These are phyloP conservation scores for Phialophora tarda DNA, from an alignment of 2,329 filamentous ascomycete species.

Conservation along the genomic window DNA sequence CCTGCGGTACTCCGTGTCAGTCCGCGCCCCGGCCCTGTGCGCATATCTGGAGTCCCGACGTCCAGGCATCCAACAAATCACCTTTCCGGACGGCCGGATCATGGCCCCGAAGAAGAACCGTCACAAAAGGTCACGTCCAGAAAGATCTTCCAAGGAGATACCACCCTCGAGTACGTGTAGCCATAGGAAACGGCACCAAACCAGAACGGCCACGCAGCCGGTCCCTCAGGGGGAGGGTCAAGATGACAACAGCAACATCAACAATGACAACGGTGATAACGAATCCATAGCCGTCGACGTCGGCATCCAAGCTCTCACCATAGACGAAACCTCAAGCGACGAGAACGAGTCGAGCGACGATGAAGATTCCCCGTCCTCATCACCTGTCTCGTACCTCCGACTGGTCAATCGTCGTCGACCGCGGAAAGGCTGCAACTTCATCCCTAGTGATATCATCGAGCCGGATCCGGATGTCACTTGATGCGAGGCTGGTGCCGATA, in stretches of 20 bases:
- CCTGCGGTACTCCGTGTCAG: slow-evolving; percentile 11
- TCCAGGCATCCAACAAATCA: slow-evolving; percentile 22
- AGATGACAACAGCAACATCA: not conserved
- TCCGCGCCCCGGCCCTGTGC: slow-evolving; percentile 13
- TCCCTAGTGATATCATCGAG: slow-evolving; percentile 12
- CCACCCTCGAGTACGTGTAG: not conserved
- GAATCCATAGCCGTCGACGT: not conserved
- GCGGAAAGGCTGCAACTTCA: slow-evolving; percentile 1
- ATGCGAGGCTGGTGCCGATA: not conserved
- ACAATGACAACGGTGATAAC: not conserved
- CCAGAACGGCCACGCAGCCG: not conserved
- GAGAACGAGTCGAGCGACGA: not conserved
- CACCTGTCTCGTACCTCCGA: slow-evolving; percentile 7
- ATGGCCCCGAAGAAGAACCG: slow-evolving; percentile 11
- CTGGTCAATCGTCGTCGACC: not conserved
- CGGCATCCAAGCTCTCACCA: not conserved
- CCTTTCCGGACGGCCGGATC: slow-evolving; percentile 21
- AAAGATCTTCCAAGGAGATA: not conserved
- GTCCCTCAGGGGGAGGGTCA: not conserved
- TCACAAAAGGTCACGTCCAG: not conserved
- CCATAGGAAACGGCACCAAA: not conserved
- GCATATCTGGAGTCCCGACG: slow-evolving; percentile 25
- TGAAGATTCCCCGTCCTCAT: not conserved
- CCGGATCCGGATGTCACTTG: slow-evolving; percentile 2
- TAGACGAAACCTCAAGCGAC: not conserved